These are phyloP conservation scores for Salix caprea DNA, from an alignment of 345 rosid genomes.

Conservation along the genomic window DNA sequence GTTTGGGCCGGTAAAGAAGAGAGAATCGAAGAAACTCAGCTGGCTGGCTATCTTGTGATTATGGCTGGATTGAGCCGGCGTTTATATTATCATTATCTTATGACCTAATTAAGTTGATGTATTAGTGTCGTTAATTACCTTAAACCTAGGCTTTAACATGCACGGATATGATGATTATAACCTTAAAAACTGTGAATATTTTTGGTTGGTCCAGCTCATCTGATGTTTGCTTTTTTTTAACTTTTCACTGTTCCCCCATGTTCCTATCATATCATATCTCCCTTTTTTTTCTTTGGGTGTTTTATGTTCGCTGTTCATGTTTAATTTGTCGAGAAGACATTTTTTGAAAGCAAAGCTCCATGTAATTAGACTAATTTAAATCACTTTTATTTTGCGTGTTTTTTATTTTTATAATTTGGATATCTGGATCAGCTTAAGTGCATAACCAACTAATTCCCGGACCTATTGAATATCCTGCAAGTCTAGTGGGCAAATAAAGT, in stretches of 20 bases:
- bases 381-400: not conserved
- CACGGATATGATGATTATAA: not conserved
- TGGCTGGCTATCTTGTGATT: not conserved
- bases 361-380: not conserved
- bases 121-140: not conserved
- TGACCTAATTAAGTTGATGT: not conserved
- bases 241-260: not conserved
- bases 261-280: not conserved
- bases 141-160: not conserved
- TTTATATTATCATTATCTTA: not conserved
- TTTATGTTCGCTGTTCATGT: not conserved
- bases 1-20: conserved; percentile 36
- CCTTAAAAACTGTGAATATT: conserved; percentile 3
- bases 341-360: not conserved
- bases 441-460: fast-evolving
- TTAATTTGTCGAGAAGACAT: not conserved
- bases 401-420: too few species aligned
- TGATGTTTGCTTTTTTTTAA: not conserved
- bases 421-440: too few species aligned
- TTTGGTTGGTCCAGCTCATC: not conserved
- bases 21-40: not conserved
- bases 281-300: not conserved
- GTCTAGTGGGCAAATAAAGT: too few species aligned
- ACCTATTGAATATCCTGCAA: too few species aligned
- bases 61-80: not conserved